Percentiles rank a stretch among this genome's conserved stretches.
Conservation (phyloP, 495 filamentous ascomycete species). For the Xylaria venustula region DNA sequence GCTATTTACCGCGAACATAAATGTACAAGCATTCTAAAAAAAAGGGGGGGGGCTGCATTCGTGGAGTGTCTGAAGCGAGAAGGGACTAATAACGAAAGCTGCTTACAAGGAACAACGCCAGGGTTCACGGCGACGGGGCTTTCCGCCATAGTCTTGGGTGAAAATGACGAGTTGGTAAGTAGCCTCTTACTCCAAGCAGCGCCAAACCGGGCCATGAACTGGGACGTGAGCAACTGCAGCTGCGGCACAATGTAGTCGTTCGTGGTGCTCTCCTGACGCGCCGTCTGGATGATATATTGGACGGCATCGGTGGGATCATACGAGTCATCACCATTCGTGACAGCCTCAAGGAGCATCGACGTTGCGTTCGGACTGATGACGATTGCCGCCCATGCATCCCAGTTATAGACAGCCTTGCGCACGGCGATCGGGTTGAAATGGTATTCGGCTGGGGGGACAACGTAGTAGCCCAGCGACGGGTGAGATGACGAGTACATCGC, state of each 20-base stretch:
- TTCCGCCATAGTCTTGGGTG: constrained; percentile 40
- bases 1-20: no score
- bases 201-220: constrained; percentile 51
- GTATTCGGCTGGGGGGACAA: constrained; percentile 53
- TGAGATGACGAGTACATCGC: constrained; percentile 29
- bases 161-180: constrained; percentile 32
- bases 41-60: no score
- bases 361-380: constrained; percentile 68
- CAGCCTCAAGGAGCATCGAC: constrained; percentile 54
- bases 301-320: constrained; percentile 64
- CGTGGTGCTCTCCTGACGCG: constrained; percentile 57
- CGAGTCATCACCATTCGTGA: constrained; percentile 54
- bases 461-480: constrained; percentile 48
- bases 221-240: constrained; percentile 42
- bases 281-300: constrained; percentile 58
- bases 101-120: constrained; percentile 44
- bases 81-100: background rate
- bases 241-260: constrained; percentile 54
- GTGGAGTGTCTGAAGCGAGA: no score
- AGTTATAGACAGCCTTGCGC: constrained; percentile 60
- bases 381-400: constrained; percentile 62
- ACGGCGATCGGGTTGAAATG: constrained; percentile 58
- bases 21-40: no score
- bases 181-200: constrained; percentile 50
- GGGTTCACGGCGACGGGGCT: constrained; percentile 63